These are phyloP conservation scores for Coniferiporia sulphurascens DNA, from an alignment of 1,284 basidiomycete genomes.

Conservation along the genomic window DNA sequence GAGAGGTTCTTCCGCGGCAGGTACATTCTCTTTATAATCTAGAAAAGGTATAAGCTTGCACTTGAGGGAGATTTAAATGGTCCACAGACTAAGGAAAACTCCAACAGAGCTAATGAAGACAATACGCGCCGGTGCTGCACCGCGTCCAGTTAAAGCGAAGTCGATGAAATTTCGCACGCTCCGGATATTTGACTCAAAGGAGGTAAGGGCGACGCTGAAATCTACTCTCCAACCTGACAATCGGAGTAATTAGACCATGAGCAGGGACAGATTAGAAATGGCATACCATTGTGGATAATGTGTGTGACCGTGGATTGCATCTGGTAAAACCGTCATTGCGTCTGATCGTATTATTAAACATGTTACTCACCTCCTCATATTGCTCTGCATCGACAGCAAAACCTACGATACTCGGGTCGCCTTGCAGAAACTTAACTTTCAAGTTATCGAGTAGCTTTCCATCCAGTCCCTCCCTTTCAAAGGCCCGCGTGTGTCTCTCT, in stretches of 20 bases:
- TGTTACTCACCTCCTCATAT: slow-evolving; percentile 26
- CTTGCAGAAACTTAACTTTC: slow-evolving; percentile 29
- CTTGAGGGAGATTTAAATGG: too few species aligned
- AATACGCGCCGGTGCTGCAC: slow-evolving; percentile 24
- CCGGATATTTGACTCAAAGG: slow-evolving; percentile 23
- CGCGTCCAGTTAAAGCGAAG: slow-evolving; percentile 28
- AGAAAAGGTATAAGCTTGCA: neutral
- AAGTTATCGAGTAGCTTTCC: slow-evolving; percentile 18
- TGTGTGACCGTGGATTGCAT: neutral
- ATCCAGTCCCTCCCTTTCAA: slow-evolving; percentile 27
- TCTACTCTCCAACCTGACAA: slow-evolving; percentile 33
- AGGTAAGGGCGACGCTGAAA: slow-evolving; percentile 28
- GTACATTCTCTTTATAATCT: slow-evolving; percentile 20
- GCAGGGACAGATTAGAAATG: neutral
- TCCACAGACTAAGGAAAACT: slow-evolving; percentile 25
- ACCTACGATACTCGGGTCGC: slow-evolving; percentile 21
- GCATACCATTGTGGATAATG: slow-evolving; percentile 21
- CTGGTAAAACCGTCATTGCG: neutral
- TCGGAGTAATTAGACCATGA: neutral
- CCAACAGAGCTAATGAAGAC: slow-evolving; percentile 32
- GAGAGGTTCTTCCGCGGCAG: slow-evolving; percentile 21
- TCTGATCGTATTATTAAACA: neutral
- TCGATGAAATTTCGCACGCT: slow-evolving; percentile 25
- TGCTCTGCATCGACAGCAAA: slow-evolving; percentile 24
- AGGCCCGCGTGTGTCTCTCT: slow-evolving; percentile 28